Base-by-base conservation (phyloP, 352 stramenopile genomes). In the Phytophthora chlamydospora region DNA sequence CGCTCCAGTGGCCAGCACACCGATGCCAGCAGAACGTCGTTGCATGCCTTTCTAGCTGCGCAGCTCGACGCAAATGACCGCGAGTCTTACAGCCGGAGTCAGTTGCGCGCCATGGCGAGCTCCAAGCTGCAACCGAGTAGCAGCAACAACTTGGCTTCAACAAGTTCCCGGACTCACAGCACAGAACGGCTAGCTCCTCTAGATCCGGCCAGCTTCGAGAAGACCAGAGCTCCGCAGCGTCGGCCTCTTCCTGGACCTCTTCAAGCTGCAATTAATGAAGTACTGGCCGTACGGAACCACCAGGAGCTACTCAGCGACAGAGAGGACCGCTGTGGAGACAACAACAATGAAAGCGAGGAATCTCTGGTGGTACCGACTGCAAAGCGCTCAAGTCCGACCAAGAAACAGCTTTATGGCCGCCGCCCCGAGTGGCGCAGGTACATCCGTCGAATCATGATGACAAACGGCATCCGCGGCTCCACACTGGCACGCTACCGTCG, bases 401-500 rank as follows among this genome's bases (percentile, higher is more conserved):
- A 72, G 21, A 43, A 12, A 11, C 50, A 59, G 29, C 6, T 40
- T 9, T 33, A 49, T 16, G 54, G 46, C 38, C 58, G 52, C 16
- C 44, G 47, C 21, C 50, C 64, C 2, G 58, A 68, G 29, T 65
- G 51, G 58, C 38, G 24, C 29, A 29, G 51, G 8, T 68, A 68
- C n/a, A 72, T 68, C 19, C 64, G 52, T 44, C 58, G 58, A 2
- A 59, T 63, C 17, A 68, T 64, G 54, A 34, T 71, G 60, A 68
- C 54, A 6, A 63, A 57, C n/a, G 57, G 62, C 0, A 66, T 74
- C 29, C 35, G 44, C 38, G 68, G 68, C n/a, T 76, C 72, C 6
- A 80, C 72, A 3, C 48, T 75, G 19, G 72, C 72, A 5, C 56
- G 68, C 19, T 80, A 76, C 48, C 72, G 72, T 35, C 68, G 72